Percentiles rank a stretch among this genome's conserved stretches.
Conservation (phyloP, 768 basidiomycete genomes). For the Phylloporus sp. region DNA sequence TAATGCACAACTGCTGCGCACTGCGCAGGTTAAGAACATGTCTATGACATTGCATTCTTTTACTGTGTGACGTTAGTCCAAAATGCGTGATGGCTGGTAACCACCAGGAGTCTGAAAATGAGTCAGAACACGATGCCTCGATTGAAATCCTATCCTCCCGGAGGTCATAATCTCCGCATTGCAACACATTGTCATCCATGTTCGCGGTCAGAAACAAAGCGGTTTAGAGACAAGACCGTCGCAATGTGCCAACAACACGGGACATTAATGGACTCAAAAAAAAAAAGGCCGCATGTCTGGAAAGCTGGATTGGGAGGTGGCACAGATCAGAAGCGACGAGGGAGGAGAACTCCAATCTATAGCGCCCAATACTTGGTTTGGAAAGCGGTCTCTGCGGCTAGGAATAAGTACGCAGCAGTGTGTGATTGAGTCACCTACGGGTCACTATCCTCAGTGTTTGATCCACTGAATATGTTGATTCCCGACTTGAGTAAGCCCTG, state of each 20-base stretch:
- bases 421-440: no score
- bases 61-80: background rate
- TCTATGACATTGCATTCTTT: background rate
- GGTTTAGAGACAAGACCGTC: background rate
- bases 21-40: conserved; percentile 1
- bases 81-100: background rate
- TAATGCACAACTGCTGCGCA: conserved; percentile 2
- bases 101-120: background rate
- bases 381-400: background rate
- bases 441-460: no score
- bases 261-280: no score
- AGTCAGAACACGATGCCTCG: background rate
- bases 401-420: background rate
- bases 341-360: background rate
- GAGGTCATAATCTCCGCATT: background rate
- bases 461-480: no score
- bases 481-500: no score
- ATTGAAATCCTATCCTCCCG: background rate
- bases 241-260: no score
- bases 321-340: background rate
- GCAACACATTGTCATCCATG: background rate
- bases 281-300: background rate
- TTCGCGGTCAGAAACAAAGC: background rate
- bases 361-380: background rate
- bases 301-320: background rate